Conservation (phyloP, 441 rosid species). For the Capsella rubella region DNA sequence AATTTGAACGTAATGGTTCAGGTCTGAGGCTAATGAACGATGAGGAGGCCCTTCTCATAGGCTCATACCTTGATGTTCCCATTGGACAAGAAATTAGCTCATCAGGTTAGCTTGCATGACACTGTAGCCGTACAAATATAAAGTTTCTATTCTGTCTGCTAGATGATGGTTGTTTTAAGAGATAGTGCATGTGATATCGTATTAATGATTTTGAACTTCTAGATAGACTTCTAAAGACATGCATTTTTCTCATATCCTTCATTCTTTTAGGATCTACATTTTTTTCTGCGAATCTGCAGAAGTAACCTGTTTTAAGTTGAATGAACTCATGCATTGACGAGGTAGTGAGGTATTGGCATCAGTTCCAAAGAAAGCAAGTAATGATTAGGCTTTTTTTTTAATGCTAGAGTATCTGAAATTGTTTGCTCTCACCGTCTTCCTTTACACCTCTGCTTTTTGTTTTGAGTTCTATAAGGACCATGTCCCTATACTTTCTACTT, state of each 20-base stretch:
- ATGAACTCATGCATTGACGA: conserved; percentile 20
- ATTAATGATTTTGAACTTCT: conserved; percentile 68
- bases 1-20: conserved; percentile 73
- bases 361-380: conserved; percentile 6
- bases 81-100: conserved; percentile 90
- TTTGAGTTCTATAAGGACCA: conserved; percentile 26
- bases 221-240: conserved; percentile 75
- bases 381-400: background rate
- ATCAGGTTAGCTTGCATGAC: conserved; percentile 66
- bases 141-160: conserved; percentile 22
- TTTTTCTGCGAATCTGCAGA: background rate
- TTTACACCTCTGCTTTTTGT: background rate
- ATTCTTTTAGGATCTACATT: background rate
- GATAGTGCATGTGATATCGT: background rate
- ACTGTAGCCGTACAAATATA: conserved; percentile 1
- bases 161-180: background rate
- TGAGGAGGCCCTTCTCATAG: conserved; percentile 76
- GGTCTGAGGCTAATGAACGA: conserved; percentile 58
- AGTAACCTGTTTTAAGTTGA: background rate
- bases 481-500: conserved; percentile 14
- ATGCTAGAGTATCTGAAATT: conserved; percentile 6
- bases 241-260: conserved; percentile 3
- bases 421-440: conserved; percentile 2
- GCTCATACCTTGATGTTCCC: conserved; percentile 93
- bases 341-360: background rate